Evolutionary conservation across 2,329 filamentous ascomycete species (phyloP), one percentile per base, ranked within the genome.

Genomic region (Colletotrichum lini): DNA sequence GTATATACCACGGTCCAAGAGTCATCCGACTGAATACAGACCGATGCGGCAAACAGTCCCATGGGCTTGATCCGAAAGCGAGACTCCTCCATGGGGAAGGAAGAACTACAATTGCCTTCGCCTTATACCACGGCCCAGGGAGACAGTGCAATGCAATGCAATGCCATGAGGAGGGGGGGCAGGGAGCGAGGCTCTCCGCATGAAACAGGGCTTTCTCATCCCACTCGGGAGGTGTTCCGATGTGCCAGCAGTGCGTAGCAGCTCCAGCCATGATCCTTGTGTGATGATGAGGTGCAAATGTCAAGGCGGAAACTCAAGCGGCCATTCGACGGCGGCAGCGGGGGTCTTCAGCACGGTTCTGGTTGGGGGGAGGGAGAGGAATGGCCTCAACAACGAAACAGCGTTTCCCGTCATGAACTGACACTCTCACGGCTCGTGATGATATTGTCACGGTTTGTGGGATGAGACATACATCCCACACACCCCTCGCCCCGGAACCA

Each of bases 181-280:
- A 6, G 59, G 42, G 30, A 45, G 40, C 23, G 59, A 26, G 52
- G 23, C 44, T 53, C 54, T 65, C 30, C 42, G 50, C 52, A 66
- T 72, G 61, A 73, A 70, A 57, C 47, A 16, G 13, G 21, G 38
- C 30, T 42, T 56, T 38, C 21, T 23, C 18, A 38, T 71, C 52
- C 50, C 44, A 10, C 45, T 58, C 52, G 38, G 56, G 68, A 30
- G 45, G 42, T n/a, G 15, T 35, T 62, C 59, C 65, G 58, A n/a
- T 21, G 35, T 16, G n/a, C 13, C 52, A 12, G 10, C 21, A 42
- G 16, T n/a, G 45, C 45, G n/a, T 26, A 47, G 18, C 42, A 35
- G 18, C 13, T 68, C 44, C 67, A 8, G 49, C 52, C 44, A 53
- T 59, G n/a, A 71, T 71, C 65, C 68, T 35, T 71, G 58, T 47